phyloP scores from a whole-genome alignment of 176 grass and related monocot species.

The Dactylis glomerata region DNA sequence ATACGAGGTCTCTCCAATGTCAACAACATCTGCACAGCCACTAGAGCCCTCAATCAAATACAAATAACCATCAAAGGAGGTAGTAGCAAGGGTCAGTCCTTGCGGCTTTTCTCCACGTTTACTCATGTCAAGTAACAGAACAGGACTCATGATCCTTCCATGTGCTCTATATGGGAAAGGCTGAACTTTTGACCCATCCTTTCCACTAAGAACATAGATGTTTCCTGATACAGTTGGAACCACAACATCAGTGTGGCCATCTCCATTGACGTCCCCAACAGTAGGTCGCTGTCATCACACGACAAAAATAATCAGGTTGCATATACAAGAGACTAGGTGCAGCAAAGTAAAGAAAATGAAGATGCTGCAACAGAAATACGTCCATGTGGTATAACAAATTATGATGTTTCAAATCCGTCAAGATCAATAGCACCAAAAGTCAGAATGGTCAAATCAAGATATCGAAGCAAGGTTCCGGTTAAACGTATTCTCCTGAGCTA shows the following conservation, averaged over 20 bases:
- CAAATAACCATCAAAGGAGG: slow-evolving; percentile 92
- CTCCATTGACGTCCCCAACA: slow-evolving; percentile 90
- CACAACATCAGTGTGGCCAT: slow-evolving; percentile 77
- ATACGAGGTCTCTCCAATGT: slow-evolving; percentile 96
- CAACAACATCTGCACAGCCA: slow-evolving; percentile 87
- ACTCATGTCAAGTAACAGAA: slow-evolving; percentile 77
- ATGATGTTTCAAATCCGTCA: slow-evolving; percentile 10
- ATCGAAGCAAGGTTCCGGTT: slow-evolving; percentile 9
- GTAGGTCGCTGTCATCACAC: slow-evolving; percentile 79
- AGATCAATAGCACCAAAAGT: not conserved
- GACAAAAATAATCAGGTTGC: slow-evolving; percentile 24
- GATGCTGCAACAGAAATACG: not conserved
- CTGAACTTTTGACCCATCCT: slow-evolving; percentile 65
- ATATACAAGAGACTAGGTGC: slow-evolving; percentile 3
- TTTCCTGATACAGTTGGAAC: slow-evolving; percentile 84
- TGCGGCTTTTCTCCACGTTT: slow-evolving; percentile 51
- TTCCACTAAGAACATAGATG: slow-evolving; percentile 93
- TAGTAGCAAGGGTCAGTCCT: slow-evolving; percentile 78
- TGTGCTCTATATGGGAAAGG: slow-evolving; percentile 88
- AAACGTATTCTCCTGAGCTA: slow-evolving; percentile 8
- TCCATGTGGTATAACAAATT: not conserved
- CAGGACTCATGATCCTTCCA: slow-evolving; percentile 87
- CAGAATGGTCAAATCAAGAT: not conserved
- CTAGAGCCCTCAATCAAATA: slow-evolving; percentile 94
- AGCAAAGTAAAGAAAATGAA: slow-evolving; percentile 10